Evolutionary conservation across 345 rosid species (phyloP), one percentile per base, ranked within the genome.

Genomic region (Linum trigynum): DNA sequence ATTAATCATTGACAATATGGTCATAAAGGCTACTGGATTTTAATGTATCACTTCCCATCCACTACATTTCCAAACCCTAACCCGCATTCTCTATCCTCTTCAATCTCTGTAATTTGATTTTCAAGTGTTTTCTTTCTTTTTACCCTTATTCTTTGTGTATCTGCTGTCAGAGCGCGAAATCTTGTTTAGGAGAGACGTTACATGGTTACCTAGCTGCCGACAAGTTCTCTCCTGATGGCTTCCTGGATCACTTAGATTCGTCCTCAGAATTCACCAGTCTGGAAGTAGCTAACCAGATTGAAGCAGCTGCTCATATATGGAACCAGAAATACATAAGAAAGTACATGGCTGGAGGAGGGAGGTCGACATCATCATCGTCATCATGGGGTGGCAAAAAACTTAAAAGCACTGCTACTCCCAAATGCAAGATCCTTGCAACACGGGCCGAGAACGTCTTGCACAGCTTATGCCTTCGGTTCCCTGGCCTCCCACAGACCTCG

Each of bases 181-280:
- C 75, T 57, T 79, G 78, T 65, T 64, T 79, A 11, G 76, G 80
- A 2, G 78, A 77, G 56, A 65, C 39, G n/a, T 64, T 76, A 48
- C 76, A 76, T 62, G 65, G 62, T 7, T 72, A 74, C 65, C 45
- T 79, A 64, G 67, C 78, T 11, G 68, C 76, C 36, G 59, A 71
- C 55, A 65, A 58, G 40, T 79, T 79, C 68, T 76, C 75, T 59
- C 71, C 80, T 5, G 78, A 74, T 51, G 17, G 57, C 41, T 72
- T 76, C 62, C 72, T 79, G 38, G 80, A 74, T 71, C 69, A 64
- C 72, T 43, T 39, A 7, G 23, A 62, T 50, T 17, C 40, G 43
- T 62, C 65, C 12, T 39, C 65, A n/a, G 65, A 62, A 39, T 41
- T 38, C 50, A 62, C 50, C 16, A 41, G 50, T 62, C 50, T 62